phyloP scores from a whole-genome alignment of 75 land plant genomes.

The Picea sitchensis region DNA sequence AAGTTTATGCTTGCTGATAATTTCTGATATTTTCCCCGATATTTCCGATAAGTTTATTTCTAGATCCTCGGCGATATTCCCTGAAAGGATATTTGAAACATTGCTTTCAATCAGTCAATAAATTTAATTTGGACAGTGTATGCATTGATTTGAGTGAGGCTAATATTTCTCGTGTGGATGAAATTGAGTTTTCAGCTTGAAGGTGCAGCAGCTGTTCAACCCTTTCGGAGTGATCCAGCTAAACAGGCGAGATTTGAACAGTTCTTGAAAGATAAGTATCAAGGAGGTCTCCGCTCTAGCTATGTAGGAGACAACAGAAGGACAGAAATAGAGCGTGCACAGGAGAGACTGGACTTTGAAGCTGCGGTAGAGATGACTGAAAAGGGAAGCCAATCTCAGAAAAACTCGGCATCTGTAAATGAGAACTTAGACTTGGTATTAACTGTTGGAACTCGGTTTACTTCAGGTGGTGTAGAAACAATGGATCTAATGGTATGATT shows the following conservation, averaged over 20 bases:
- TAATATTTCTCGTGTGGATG: conserved; percentile 1
- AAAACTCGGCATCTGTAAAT: conserved; percentile 7
- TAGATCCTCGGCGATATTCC: too few relatives aligned
- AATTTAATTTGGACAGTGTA: background rate
- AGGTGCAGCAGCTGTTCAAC: conserved; percentile 29
- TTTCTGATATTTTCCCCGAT: too few relatives aligned
- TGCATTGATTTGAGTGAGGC: background rate
- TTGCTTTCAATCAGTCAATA: background rate
- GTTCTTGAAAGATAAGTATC: conserved; percentile 84
- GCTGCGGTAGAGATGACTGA: conserved; percentile 62
- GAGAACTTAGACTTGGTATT: conserved; percentile 20
- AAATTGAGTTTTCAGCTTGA: conserved; percentile 19
- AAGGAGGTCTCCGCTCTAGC: conserved; percentile 77
- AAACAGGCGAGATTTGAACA: conserved; percentile 97
- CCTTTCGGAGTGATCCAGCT: conserved; percentile 70
- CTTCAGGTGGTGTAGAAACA: conserved; percentile 54
- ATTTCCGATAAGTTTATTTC: too few relatives aligned
- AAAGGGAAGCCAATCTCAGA: conserved; percentile 25
- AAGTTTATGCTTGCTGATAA: too few relatives aligned
- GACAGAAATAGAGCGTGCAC: conserved; percentile 84
- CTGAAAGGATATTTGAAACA: too few relatives aligned
- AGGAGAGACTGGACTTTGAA: conserved; percentile 95
- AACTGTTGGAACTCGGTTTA: conserved; percentile 39
- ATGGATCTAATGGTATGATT: conserved; percentile 20
- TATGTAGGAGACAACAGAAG: conserved; percentile 38